Evolutionary conservation across 257 asterid genomes (phyloP).

Genomic region (Eustoma russellianum): DNA sequence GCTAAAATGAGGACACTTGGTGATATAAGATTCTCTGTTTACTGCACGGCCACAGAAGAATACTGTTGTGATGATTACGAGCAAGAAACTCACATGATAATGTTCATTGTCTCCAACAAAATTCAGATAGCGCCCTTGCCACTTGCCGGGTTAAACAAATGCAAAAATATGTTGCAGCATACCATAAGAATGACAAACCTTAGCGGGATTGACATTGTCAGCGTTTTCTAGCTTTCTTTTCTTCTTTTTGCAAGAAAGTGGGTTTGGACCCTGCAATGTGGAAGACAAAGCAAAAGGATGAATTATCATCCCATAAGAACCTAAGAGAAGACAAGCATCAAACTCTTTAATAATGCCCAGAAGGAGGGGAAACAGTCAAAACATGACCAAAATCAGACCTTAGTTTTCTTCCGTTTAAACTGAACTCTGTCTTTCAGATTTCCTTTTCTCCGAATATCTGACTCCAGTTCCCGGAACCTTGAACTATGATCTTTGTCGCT

Average conservation of each 20-base stretch:
- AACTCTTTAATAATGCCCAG: background rate
- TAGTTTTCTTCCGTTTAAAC: conserved; percentile 30
- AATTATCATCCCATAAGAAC: background rate
- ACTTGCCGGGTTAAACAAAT: conserved; percentile 3
- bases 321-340: background rate
- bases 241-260: conserved; percentile 87
- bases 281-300: conserved; percentile 9
- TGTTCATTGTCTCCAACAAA: too few relatives aligned
- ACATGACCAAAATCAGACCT: conserved; percentile 13
- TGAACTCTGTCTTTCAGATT: conserved; percentile 20
- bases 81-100: too few relatives aligned
- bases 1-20: too few relatives aligned
- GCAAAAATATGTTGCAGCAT: background rate
- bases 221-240: conserved; percentile 30
- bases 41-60: too few relatives aligned
- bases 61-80: too few relatives aligned
- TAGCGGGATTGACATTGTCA: conserved; percentile 24
- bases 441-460: conserved; percentile 18
- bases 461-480: conserved; percentile 18
- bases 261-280: conserved; percentile 71
- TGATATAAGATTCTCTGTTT: too few relatives aligned
- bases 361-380: background rate
- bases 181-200: conserved; percentile 46
- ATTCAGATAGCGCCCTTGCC: background rate
- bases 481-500: conserved; percentile 17